Evolutionary conservation across 352 stramenopile genomes (phyloP).

Genomic region (Phytophthora podocarpi): DNA sequence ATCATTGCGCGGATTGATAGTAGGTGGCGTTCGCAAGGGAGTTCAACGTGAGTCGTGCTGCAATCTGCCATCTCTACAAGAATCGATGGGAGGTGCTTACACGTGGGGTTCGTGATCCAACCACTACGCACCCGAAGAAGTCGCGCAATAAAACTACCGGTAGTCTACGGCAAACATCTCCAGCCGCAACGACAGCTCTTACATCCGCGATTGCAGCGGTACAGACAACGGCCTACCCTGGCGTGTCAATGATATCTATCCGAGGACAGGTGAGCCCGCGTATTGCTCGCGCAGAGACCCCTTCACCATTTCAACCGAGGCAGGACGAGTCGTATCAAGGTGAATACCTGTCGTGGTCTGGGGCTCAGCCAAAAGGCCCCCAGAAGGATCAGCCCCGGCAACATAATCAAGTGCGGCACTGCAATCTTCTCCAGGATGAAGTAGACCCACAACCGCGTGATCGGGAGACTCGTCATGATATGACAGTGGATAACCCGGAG

Average conservation of each 20-base stretch:
- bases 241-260: no score
- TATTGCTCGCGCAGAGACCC: no score
- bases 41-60: conserved; percentile 51
- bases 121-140: conserved; percentile 23
- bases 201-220: no score
- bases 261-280: no score
- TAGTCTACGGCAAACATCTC: neutral
- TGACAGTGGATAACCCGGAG: neutral
- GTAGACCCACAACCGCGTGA: no score
- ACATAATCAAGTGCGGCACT: neutral
- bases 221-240: no score
- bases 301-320: no score
- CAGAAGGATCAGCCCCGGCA: neutral
- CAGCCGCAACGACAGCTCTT: no score
- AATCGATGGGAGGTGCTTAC: conserved; percentile 53
- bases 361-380: neutral
- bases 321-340: no score
- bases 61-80: conserved; percentile 67
- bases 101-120: conserved; percentile 32
- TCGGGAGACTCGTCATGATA: no score
- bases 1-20: conserved; percentile 53
- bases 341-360: neutral
- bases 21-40: conserved; percentile 53
- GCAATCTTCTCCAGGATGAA: no score
- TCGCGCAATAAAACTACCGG: conserved; percentile 5